Base-by-base conservation (phyloP, 495 filamentous ascomycete species). In the Annulohypoxylon maeteangense region DNA sequence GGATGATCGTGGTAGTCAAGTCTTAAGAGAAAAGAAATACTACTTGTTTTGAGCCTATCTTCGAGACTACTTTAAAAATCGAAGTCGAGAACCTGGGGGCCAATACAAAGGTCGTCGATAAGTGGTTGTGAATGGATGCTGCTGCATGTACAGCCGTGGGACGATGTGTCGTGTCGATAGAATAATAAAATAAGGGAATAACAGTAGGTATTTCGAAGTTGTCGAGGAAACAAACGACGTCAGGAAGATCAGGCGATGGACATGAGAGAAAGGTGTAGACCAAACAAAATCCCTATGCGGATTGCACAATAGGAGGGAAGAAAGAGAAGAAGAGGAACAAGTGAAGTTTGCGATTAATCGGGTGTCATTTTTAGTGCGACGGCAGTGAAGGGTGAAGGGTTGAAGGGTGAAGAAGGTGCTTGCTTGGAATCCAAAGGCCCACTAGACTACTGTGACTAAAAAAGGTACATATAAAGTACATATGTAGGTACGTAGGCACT, bases 291-390 rank as follows among this genome's bases (percentile, higher is more conserved):
- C 65, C 65, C 55, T 61, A 65, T 47, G 40, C 59, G 70, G 70
- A 68, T 55, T 62, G 60, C 47, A 64, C 59, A 72, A 64, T 63
- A 68, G 48, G 50, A 42, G 50, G 32, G 47, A 59, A 65, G 47
- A 51, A 51, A 51, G 47, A 51, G 47, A 72, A 58, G 56, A 60
- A 72, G 47, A 60, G 65, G 66, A 72, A 68, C 60, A 62, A 61
- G 56, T 68, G 70, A 72, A 60, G 70, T 68, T 61, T 72, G 70
- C 70, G 70, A 72, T 72, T 68, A 68, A 72, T 72, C 70, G 65
- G 65, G 65, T 72, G 70, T 72, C 70, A 68, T 68, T 68, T 72
- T 72, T 72, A 72, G 70, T 72, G 70, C 70, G 70, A 72, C 70
- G 70, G 70, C 70, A 72, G 65, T 72, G 70, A 51, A 51, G 47